Evolutionary conservation across 2,329 filamentous ascomycete species (phyloP).

Genomic region (Aspergillus udagawae): DNA sequence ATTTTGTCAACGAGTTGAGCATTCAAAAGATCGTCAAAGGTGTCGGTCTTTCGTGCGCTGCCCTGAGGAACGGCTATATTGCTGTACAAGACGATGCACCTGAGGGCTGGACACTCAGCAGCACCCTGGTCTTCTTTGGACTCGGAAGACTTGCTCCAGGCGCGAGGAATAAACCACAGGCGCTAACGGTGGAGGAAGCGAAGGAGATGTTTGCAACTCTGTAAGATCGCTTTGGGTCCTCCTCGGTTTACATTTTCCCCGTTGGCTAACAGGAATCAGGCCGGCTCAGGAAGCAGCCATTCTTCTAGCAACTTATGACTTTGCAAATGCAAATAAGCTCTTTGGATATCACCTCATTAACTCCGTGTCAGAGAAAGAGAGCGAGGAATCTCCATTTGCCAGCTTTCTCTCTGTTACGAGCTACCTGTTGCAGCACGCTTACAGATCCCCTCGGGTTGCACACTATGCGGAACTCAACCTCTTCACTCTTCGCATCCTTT

Average conservation of each 20-base stretch:
- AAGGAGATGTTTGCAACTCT: constrained; percentile 76
- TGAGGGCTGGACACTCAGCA: constrained; percentile 80
- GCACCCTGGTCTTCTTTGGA: constrained; percentile 78
- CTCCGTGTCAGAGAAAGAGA: constrained; percentile 56
- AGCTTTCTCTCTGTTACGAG: constrained; percentile 84
- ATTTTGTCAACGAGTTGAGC: constrained; percentile 88
- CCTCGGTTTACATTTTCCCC: constrained; percentile 9
- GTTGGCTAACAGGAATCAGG: constrained; percentile 45
- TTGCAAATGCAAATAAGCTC: constrained; percentile 88
- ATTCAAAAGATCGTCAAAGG: constrained; percentile 78
- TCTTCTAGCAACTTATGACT: constrained; percentile 85
- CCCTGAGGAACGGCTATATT: constrained; percentile 70
- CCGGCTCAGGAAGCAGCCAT: constrained; percentile 76
- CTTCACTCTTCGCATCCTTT: constrained; percentile 76
- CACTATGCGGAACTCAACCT: constrained; percentile 83
- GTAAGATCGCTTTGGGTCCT: constrained; percentile 41
- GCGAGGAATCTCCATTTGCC: constrained; percentile 69
- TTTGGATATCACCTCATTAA: constrained; percentile 84
- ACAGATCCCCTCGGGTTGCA: constrained; percentile 72
- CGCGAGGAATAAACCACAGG: constrained; percentile 55
- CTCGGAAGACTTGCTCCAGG: constrained; percentile 71
- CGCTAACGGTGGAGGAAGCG: constrained; percentile 71
- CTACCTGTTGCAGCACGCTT: constrained; percentile 89
- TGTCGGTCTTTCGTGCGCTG: constrained; percentile 67
- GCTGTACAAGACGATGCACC: constrained; percentile 85